Conservation (phyloP, 2,329 filamentous ascomycete genomes). For the Hypomyces perniciosus region DNA sequence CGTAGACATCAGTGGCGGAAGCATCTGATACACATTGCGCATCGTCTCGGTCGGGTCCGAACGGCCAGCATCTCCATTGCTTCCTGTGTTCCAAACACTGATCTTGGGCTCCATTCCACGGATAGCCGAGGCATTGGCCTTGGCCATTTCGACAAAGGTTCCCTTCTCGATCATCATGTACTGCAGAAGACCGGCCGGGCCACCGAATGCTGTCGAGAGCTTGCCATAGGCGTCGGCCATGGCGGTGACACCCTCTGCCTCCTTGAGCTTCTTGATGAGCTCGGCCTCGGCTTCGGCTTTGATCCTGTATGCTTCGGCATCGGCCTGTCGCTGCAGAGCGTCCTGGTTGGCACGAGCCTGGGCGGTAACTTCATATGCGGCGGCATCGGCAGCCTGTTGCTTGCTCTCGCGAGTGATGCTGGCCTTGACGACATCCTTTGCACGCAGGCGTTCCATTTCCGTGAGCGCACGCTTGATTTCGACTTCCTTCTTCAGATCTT, state of each 20-base stretch:
- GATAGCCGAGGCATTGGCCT: conserved; percentile 71
- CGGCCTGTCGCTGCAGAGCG: conserved; percentile 45
- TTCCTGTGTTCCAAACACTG: conserved; percentile 80
- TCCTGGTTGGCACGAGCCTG: conserved; percentile 53
- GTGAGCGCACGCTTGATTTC: conserved; percentile 72
- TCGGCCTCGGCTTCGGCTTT: conserved; percentile 52
- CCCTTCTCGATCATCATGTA: conserved; percentile 85
- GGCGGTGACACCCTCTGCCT: conserved; percentile 69
- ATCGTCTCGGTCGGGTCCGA: conserved; percentile 54
- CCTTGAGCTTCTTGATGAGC: conserved; percentile 57
- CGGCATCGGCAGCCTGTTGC: conserved; percentile 62
- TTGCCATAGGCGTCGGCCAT: conserved; percentile 77
- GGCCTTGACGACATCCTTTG: conserved; percentile 72
- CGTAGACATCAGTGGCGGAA: conserved; percentile 76
- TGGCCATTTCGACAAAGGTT: conserved; percentile 69
- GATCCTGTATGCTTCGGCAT: conserved; percentile 39
- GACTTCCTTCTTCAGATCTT: conserved; percentile 73
- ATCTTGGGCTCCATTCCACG: conserved; percentile 81
- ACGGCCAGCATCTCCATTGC: conserved; percentile 35
- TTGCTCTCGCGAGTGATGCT: conserved; percentile 61
- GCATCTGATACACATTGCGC: conserved; percentile 75
- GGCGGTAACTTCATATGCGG: conserved; percentile 58
- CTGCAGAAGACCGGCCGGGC: conserved; percentile 70
- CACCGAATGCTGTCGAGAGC: conserved; percentile 67
- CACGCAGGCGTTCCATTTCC: conserved; percentile 73